These are phyloP conservation scores for Boletus bicolor DNA, from an alignment of 768 basidiomycete species.

Conservation along the genomic window DNA sequence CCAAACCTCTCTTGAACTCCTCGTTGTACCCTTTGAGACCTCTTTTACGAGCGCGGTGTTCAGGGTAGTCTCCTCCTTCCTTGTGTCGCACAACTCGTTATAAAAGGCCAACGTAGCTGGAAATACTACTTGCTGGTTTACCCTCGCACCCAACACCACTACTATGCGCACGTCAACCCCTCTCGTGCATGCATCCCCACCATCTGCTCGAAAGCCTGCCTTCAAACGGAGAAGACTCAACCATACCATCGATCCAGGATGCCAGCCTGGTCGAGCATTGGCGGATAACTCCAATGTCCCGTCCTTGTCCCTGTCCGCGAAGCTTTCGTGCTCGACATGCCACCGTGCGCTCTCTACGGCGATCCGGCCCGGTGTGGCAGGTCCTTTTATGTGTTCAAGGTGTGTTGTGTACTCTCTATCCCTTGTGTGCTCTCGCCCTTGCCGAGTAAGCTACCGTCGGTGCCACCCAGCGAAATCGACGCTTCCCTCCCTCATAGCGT, in stretches of 20 bases:
- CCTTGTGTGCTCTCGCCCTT: neutral
- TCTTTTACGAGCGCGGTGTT: neutral
- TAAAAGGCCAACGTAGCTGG: neutral
- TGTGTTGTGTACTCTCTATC: neutral
- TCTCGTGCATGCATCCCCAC: constrained; percentile 9
- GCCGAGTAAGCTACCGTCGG: neutral
- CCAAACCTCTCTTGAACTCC: neutral
- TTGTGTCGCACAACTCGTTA: neutral
- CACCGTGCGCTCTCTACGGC: constrained; percentile 25
- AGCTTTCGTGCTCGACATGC: constrained; percentile 30
- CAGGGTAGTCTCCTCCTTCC: neutral
- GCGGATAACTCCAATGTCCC: constrained; percentile 19
- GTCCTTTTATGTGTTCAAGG: constrained; percentile 21
- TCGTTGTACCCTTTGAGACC: neutral
- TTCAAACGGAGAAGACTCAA: constrained; percentile 29
- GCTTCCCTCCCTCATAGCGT: neutral
- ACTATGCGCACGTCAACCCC: constrained; percentile 19
- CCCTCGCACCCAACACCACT: neutral
- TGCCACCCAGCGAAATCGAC: neutral
- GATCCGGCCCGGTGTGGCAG: constrained; percentile 15
- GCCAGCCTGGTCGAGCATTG: constrained; percentile 12
- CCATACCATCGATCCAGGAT: constrained; percentile 14
- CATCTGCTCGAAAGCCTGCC: constrained; percentile 15
- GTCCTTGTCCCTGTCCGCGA: constrained; percentile 5
- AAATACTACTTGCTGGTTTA: neutral